Evolutionary conservation across 2,329 filamentous ascomycete species (phyloP).

Genomic region (Colletotrichum sp.): DNA sequence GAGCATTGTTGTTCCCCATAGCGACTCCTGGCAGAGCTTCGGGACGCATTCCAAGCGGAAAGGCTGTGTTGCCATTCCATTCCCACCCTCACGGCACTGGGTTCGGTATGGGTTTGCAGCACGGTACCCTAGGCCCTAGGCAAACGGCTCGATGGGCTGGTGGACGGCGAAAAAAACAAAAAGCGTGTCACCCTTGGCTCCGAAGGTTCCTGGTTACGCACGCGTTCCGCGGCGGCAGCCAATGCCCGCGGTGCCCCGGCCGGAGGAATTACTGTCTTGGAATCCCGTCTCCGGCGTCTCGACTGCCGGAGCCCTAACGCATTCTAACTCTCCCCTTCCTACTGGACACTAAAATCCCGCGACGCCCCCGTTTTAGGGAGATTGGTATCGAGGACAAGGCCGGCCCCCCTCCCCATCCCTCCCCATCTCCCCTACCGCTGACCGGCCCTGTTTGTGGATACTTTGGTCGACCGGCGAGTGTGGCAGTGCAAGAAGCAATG

Average conservation of each 20-base stretch:
- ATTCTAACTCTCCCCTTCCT: background rate
- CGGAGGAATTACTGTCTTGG: constrained; percentile 16
- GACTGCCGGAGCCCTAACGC: constrained; percentile 16
- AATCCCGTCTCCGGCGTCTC: constrained; percentile 11
- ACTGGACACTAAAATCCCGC: constrained; percentile 6
- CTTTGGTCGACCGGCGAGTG: background rate
- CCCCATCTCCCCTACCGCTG: background rate
- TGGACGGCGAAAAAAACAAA: background rate
- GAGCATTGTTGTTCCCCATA: background rate
- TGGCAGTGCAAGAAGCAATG: constrained; percentile 17
- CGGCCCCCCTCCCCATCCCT: background rate
- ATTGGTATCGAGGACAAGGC: background rate
- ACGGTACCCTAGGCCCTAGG: background rate
- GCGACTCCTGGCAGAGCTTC: background rate
- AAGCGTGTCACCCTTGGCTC: background rate
- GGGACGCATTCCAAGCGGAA: background rate
- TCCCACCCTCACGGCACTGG: background rate
- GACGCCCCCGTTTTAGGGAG: constrained; percentile 7
- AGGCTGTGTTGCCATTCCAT: background rate
- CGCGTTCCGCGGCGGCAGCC: background rate
- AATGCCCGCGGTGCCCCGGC: constrained; percentile 11
- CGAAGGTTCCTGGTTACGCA: background rate
- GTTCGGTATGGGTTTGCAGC: background rate
- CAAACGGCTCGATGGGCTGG: background rate
- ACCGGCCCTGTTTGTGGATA: constrained; percentile 10